Evolutionary conservation across 2,329 filamentous ascomycete genomes (phyloP).

Genomic region (Colletotrichum melonis): DNA sequence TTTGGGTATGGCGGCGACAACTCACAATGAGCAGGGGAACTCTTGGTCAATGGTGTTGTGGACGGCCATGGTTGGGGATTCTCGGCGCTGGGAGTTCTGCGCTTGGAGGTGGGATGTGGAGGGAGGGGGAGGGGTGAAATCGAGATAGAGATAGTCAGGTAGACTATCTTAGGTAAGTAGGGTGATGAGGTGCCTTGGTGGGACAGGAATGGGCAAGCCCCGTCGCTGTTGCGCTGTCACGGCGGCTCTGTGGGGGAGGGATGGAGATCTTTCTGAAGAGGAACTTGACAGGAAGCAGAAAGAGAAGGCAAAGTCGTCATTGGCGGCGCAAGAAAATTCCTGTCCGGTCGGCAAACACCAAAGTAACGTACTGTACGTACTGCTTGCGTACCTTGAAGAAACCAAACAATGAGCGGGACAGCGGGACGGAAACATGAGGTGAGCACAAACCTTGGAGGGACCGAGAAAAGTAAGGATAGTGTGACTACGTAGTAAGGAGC

Average conservation of each 20-base stretch:
- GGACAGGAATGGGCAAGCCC: conserved; percentile 1
- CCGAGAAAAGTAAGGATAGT: not conserved
- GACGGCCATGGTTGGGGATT: conserved; percentile 50
- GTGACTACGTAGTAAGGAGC: not conserved
- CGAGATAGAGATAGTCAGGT: not conserved
- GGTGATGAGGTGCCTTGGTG: not conserved
- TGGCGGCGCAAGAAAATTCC: conserved; percentile 20
- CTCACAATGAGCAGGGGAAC: conserved; percentile 75
- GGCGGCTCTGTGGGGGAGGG: not conserved
- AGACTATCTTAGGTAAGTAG: not conserved
- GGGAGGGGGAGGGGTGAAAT: conserved; percentile 1
- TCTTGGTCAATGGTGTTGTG: conserved; percentile 50
- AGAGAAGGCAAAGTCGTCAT: conserved; percentile 10
- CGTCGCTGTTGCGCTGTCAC: not conserved
- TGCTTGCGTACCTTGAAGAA: not conserved
- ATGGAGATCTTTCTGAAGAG: not conserved
- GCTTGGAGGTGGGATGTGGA: conserved; percentile 4
- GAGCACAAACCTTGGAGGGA: not conserved
- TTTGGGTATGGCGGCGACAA: conserved; percentile 36
- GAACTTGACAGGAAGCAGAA: not conserved
- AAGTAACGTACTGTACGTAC: not conserved
- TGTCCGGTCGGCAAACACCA: not conserved
- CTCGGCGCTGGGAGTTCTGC: not conserved
- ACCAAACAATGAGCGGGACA: not conserved
- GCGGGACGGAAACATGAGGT: not conserved